Evolutionary conservation across 176 grass and related monocot species (phyloP).

Genomic region (Cenchrus purpureus): DNA sequence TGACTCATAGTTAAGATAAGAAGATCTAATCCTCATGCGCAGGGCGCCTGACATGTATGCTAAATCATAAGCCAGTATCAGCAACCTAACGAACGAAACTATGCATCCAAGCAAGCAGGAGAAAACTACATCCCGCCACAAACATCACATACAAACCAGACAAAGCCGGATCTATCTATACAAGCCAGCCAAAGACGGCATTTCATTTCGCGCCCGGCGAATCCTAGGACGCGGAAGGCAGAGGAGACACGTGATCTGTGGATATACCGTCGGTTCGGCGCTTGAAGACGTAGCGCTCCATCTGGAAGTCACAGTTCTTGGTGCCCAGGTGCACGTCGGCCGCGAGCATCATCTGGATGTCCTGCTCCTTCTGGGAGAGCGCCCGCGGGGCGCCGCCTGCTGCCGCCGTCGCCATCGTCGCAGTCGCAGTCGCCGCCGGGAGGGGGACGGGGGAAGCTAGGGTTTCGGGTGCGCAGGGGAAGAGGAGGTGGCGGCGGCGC

Average conservation of each 20-base stretch:
- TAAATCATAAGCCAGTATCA: background rate
- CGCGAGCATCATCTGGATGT: constrained; percentile 50
- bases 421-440: constrained; percentile 9
- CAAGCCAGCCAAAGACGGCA: background rate
- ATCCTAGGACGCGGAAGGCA: background rate
- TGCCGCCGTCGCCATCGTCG: constrained; percentile 31
- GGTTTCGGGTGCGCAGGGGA: background rate
- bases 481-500: constrained; percentile 43
- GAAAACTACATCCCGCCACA: background rate
- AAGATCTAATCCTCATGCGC: background rate
- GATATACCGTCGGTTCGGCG: constrained; percentile 41
- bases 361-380: constrained; percentile 41
- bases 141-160: background rate
- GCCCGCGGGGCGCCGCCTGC: constrained; percentile 23
- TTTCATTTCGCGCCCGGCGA: no score
- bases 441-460: background rate
- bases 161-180: background rate
- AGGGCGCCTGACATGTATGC: background rate
- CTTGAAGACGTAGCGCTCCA: constrained; percentile 48
- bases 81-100: no score
- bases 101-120: background rate
- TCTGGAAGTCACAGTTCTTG: constrained; percentile 54
- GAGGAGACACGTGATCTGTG: background rate
- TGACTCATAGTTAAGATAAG: no score
- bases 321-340: constrained; percentile 48